Base-by-base conservation (phyloP, 2,329 filamentous ascomycete species). In the Colletotrichum sublineola region DNA sequence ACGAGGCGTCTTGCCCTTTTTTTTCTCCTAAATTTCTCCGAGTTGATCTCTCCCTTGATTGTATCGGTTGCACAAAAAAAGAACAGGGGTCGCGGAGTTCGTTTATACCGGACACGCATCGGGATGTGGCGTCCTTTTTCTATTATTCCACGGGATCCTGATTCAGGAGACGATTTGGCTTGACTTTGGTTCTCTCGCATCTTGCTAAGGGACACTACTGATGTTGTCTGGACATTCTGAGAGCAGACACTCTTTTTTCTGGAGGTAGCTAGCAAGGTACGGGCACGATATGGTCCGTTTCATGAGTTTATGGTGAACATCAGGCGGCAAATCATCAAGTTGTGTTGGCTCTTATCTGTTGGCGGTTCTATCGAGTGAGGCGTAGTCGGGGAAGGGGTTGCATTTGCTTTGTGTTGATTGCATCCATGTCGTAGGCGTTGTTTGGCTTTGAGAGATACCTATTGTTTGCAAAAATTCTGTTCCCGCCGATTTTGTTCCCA, bases 171-270 rank as follows among this genome's bases (percentile, higher is more conserved):
- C 63, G 55, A 70, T 73, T 72, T 69, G 61, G 61, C 66, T 73
- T 64, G 66, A 29, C 53, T 61, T 73, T 73, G 70, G 66, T 70
- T 69, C 50, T 72, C 53, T 61, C 58, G n/a, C 24, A 72, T 70
- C 70, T 73, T 64, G 66, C 55, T 70, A 46, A 73, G 48, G 70
- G 56, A 61, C 61, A 56, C 50, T 61, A 56, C 57, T 63, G 63
- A 53, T 71, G 69, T 65, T 65, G 70, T 73, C 66, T 73, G 70
- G 70, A 73, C 69, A 72, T 60, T 69, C 48, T 60, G 55, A 63
- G 66, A 61, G 58, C 66, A 64, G 66, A 61, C 48, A 46, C 52
- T 3, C 62, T 69, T 56, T 71, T 69, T 70, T 72, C 68, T 71
- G 63, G 70, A 65, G 70, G 70, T 73, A 73, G 70, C 55, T 70